phyloP scores from a whole-genome alignment of 192 early-diverging fungal genomes.

The Backusella australiensis region DNA sequence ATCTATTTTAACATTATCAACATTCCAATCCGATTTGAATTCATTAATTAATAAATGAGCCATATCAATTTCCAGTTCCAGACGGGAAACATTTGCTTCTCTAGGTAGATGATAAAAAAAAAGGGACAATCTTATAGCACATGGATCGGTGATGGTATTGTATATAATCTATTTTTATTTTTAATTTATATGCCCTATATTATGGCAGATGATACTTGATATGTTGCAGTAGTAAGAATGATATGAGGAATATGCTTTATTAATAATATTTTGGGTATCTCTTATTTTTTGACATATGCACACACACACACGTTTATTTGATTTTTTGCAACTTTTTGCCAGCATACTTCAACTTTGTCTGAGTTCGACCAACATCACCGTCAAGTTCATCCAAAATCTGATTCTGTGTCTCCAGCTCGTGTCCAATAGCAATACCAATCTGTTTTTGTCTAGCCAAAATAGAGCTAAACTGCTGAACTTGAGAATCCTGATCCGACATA shows the following conservation, averaged over 20 bases:
- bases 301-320: conserved; percentile 32
- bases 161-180: too few relatives aligned
- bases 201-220: not conserved
- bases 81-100: too few relatives aligned
- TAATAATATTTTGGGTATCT: not conserved
- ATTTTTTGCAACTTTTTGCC: conserved; percentile 78
- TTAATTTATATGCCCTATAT: not conserved
- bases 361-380: conserved; percentile 73
- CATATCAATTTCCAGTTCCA: not conserved
- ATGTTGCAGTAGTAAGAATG: not conserved
- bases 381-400: conserved; percentile 83
- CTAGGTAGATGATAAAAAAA: too few relatives aligned
- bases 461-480: conserved; percentile 69
- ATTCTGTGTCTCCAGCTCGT: conserved; percentile 93
- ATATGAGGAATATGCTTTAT: not conserved
- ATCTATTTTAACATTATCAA: not conserved
- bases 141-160: not conserved
- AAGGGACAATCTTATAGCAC: too few relatives aligned
- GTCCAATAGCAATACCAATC: conserved; percentile 81
- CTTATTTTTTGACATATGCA: not conserved
- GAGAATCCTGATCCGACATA: conserved; percentile 83
- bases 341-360: conserved; percentile 70
- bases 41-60: too few relatives aligned
- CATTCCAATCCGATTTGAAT: not conserved
- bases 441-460: conserved; percentile 83